phyloP scores from a whole-genome alignment of 768 basidiomycete genomes.

The Phylloporus sp. region DNA sequence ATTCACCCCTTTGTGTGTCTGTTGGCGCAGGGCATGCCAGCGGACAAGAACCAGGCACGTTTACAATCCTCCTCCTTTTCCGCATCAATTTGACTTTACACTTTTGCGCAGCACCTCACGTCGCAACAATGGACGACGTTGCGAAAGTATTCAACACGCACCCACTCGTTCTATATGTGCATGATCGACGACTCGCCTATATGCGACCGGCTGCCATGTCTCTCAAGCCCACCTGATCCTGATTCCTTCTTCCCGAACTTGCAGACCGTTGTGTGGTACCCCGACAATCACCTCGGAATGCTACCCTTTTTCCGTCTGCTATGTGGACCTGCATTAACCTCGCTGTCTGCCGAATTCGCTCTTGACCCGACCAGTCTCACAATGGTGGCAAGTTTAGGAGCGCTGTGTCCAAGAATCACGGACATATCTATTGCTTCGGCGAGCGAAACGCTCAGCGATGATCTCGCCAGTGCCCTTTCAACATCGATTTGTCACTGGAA shows the following conservation, averaged over 20 bases:
- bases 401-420: conserved; percentile 16
- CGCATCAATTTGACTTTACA: background rate
- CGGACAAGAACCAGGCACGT: conserved; percentile 12
- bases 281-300: conserved; percentile 15
- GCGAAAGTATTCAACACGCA: conserved; percentile 17
- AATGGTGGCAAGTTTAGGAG: conserved; percentile 10
- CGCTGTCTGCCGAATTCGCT: conserved; percentile 18
- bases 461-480: conserved; percentile 14
- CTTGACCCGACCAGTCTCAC: conserved; percentile 15
- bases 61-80: background rate
- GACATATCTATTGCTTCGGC: conserved; percentile 15
- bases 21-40: background rate
- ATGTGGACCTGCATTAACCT: conserved; percentile 20
- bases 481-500: conserved; percentile 19
- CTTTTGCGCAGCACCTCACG: background rate
- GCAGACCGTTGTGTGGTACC: conserved; percentile 20
- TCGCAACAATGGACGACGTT: conserved; percentile 17
- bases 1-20: conserved; percentile 20
- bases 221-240: conserved; percentile 12
- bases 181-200: conserved; percentile 16
- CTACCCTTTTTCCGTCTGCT: conserved; percentile 21
- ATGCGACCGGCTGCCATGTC: conserved; percentile 5
- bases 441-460: conserved; percentile 3
- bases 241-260: conserved; percentile 22
- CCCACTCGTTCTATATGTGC: conserved; percentile 19